Evolutionary conservation across 2,329 filamentous ascomycete genomes (phyloP).

Genomic region (Phyllosticta citribraziliensis): DNA sequence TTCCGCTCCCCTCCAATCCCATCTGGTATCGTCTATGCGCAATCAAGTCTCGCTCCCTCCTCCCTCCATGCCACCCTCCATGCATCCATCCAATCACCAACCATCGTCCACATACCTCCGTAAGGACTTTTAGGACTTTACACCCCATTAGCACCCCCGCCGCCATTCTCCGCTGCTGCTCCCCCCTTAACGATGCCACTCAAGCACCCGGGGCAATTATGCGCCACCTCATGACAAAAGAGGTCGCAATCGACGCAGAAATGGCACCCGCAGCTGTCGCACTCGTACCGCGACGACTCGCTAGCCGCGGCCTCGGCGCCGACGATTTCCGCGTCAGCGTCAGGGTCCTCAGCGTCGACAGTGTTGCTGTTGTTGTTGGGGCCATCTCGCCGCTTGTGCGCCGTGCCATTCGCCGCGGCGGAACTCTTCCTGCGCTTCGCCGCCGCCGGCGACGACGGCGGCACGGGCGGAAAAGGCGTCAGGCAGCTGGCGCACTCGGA

Average conservation of each 20-base stretch:
- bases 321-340: conserved; percentile 23
- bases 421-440: neutral
- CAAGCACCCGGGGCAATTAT: conserved; percentile 91
- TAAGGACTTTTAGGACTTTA: too few relatives aligned
- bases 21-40: too few relatives aligned
- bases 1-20: too few relatives aligned
- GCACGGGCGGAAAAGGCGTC: conserved; percentile 53
- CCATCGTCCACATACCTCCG: too few relatives aligned
- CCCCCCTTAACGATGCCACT: conserved; percentile 17
- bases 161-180: too few relatives aligned
- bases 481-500: conserved; percentile 70
- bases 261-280: conserved; percentile 74
- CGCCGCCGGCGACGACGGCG: conserved; percentile 16
- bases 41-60: too few relatives aligned
- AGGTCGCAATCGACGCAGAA: conserved; percentile 98
- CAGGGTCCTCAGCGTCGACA: conserved; percentile 11
- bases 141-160: too few relatives aligned
- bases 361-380: neutral
- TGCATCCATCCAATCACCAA: too few relatives aligned
- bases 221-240: conserved; percentile 85
- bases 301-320: conserved; percentile 52
- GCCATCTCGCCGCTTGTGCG: neutral
- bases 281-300: conserved; percentile 82
- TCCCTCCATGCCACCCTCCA: too few relatives aligned
- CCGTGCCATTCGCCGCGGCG: conserved; percentile 11